phyloP scores from a whole-genome alignment of 306 rosid species.

The Rosa lucieae region DNA sequence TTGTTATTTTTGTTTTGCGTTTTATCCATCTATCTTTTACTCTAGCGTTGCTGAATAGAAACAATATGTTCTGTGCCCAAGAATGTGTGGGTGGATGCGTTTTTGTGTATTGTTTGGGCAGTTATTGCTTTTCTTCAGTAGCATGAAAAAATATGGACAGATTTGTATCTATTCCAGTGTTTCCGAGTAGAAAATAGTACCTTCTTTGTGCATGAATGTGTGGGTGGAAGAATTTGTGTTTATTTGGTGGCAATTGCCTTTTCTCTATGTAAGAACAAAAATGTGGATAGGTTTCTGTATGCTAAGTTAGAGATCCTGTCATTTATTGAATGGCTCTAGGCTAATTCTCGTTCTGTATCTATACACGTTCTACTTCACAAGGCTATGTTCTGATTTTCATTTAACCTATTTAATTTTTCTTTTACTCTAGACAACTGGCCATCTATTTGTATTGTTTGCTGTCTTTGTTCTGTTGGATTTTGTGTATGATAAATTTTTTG shows the following conservation, averaged over 20 bases:
- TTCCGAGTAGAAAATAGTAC: slow-evolving; percentile 14
- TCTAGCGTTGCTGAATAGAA: slow-evolving; percentile 27
- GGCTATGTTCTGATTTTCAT: background rate
- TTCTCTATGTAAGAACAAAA: background rate
- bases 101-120: background rate
- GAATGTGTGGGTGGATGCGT: background rate
- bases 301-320: background rate
- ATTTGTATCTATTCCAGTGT: slow-evolving; percentile 4
- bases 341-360: background rate
- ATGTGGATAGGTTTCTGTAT: background rate
- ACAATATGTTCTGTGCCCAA: background rate
- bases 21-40: background rate
- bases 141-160: background rate
- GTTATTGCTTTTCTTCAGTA: background rate
- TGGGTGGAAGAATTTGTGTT: background rate
- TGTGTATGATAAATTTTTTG: slow-evolving; percentile 25
- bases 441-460: slow-evolving; percentile 6
- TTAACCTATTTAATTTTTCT: background rate
- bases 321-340: background rate
- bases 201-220: background rate
- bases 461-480: slow-evolving; percentile 19
- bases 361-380: background rate
- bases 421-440: background rate
- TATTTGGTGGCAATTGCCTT: background rate
- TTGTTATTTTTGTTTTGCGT: background rate